Base-by-base conservation (phyloP, 192 early-diverging fungal genomes). In the Coemansia sp. region DNA sequence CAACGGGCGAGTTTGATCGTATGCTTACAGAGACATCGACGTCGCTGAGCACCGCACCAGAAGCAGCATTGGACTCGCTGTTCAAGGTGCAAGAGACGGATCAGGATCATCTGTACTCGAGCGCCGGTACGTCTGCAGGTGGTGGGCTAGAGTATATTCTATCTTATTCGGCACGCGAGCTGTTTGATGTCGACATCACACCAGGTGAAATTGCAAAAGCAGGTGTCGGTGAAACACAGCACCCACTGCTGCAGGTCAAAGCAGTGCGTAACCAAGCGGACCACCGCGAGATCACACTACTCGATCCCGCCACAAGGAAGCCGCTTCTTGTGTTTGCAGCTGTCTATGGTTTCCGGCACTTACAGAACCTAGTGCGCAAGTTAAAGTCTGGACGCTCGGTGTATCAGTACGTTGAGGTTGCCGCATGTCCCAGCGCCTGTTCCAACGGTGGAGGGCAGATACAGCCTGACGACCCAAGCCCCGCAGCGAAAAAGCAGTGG, bases 291-390 rank as follows among this genome's bases (percentile, higher is more conserved):
- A 71, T 90, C 60, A 84, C 84, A 26, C 70, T 89, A 57, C 46
- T 82, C 56, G 63, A 78, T 26, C 82, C 86, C 18, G 45, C 59
- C 4, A 78, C 86, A 7, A 61, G 75, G 1, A 77, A 86, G 66
- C 82, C 86, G 1, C 61, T 85, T 12, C 84, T 99, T 29, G 78
- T 81, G 64, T 98, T 99, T 84, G 94, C 91, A 7, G 76, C 88
- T 0, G 90, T 91, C 2, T 97, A 98, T 77, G 96, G 97, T 8
- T 99, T 99, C 84, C 84, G 94, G 13, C 97, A 99, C 69, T 92
- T 99, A 61, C 97, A 99, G 75, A 98, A 97, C 60, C 79, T 99
- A 58, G 94, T 99, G 40, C 88, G 97, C n/a, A 99, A 98, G 74
- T 85, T 96, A 52, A 95, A 96, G 61, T 84, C 86, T 7, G 86